Conservation (phyloP, 768 basidiomycete species). For the Lactarius deliciosus region DNA sequence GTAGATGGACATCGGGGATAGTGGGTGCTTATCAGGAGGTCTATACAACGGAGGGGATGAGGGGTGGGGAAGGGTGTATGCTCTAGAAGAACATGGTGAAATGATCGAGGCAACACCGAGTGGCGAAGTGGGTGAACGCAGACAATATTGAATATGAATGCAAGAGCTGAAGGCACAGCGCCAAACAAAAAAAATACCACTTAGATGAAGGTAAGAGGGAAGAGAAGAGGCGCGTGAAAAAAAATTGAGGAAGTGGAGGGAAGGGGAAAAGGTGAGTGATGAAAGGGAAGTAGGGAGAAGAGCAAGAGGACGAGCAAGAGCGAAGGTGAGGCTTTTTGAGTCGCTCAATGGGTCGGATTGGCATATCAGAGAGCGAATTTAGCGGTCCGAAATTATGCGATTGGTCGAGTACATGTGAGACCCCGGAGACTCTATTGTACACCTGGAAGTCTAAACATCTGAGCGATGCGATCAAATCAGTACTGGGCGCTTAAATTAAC, state of each 20-base stretch:
- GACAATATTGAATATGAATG: neutral
- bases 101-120: neutral
- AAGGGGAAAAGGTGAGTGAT: neutral
- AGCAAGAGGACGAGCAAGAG: neutral
- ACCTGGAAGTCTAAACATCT: conserved; percentile 59
- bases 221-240: neutral
- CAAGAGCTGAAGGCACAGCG: neutral
- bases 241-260: neutral
- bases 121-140: neutral
- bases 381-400: conserved; percentile 30
- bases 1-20: neutral
- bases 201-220: neutral
- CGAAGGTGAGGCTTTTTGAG: conserved; percentile 7
- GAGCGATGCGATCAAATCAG: conserved; percentile 6
- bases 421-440: conserved; percentile 32
- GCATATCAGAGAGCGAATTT: conserved; percentile 22
- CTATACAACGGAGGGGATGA: neutral
- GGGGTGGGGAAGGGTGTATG: neutral
- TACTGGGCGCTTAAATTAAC: neutral
- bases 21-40: neutral
- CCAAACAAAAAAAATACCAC: neutral
- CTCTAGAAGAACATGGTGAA: neutral
- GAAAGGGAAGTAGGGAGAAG: neutral
- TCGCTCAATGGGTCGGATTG: neutral
- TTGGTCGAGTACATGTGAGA: conserved; percentile 12